These are phyloP conservation scores for Talaromyces marneffei DNA, from an alignment of 2,329 filamentous ascomycete genomes.

Conservation along the genomic window DNA sequence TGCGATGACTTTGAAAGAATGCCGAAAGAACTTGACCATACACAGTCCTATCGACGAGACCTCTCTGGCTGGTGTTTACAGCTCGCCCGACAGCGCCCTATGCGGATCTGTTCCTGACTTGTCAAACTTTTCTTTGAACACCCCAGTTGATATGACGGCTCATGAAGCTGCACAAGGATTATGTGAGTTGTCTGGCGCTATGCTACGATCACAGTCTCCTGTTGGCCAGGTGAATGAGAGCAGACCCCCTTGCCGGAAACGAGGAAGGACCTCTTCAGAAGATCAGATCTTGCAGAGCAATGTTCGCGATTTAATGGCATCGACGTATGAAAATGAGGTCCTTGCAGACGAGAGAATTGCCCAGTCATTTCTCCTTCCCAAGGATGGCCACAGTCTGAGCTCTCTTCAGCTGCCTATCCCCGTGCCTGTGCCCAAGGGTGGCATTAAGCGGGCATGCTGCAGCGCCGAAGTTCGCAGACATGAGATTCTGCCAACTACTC, in stretches of 20 bases:
- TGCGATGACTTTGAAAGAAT: constrained; percentile 34
- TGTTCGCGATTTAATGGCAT: constrained; percentile 34
- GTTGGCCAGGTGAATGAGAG: constrained; percentile 11
- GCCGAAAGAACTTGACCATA: constrained; percentile 31
- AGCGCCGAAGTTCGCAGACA: constrained; percentile 26
- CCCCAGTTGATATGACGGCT: constrained; percentile 24
- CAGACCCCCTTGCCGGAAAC: constrained; percentile 31
- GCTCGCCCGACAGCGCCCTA: constrained; percentile 28
- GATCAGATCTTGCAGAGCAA: constrained; percentile 34
- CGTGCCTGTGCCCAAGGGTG: constrained; percentile 28
- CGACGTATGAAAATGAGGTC: constrained; percentile 20
- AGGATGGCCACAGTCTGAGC: constrained; percentile 18
- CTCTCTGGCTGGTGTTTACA: constrained; percentile 28
- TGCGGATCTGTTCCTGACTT: constrained; percentile 29
- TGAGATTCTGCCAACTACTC: not conserved
- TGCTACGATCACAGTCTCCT: constrained; percentile 19
- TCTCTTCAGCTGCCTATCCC: constrained; percentile 21
- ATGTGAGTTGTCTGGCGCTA: constrained; percentile 35
- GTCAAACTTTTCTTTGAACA: constrained; percentile 30
- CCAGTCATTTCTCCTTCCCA: constrained; percentile 28
- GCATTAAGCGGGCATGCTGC: constrained; percentile 39
- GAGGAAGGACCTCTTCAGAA: constrained; percentile 36
- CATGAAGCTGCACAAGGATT: constrained; percentile 39
- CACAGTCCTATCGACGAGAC: constrained; percentile 36
- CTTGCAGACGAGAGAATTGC: constrained; percentile 29